Evolutionary conservation across 2,329 filamentous ascomycete species (phyloP), one percentile per base, ranked within the genome.

Genomic region (Thielaviopsis populi): DNA sequence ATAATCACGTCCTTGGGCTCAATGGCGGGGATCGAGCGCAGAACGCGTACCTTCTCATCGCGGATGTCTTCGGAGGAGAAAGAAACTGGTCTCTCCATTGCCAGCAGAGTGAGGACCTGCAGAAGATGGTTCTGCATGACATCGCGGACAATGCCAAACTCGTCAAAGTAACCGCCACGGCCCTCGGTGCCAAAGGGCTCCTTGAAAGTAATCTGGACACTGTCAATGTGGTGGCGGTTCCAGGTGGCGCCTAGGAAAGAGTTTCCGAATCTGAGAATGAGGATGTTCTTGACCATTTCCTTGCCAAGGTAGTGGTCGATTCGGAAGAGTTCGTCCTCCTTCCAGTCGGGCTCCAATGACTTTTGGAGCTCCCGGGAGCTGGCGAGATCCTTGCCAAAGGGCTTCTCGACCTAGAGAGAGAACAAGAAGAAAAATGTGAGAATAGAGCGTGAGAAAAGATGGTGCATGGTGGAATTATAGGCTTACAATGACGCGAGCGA

Each of bases 1-100:
- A 99, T 99, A 73, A 99, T 99, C 74, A 99, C 94, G 74, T 99
- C 96, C 86, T 97, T 97, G 70, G 94, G 92, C 79, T 97, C 91
- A 70, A 99, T 96, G 48, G 90, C 82, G 66, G 91, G 87, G 74
- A 99, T 99, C 63, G 86, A 88, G 70, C 94, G 88, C 65, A 99
- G 85, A 24, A 99, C 95, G 70, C 94, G 88, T 69, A 97, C 91
- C 79, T 99, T 99, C 77, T 99, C 94, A 74, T 99, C 95, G 73
- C 94, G 91, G 69, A 99, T 95, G 72, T 99, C 94, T 77, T 99
- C 94, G 42, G 94, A 84, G 48, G 94, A 96, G 81, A 99, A 99
- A 11, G 92, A 97, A 73, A 99, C 94, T 65, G 94, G 94, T 68
- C 94, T 85, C 79, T 99, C 94, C 94, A 99, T 99, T 67, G 94